These are phyloP conservation scores for Fraxinus ornus DNA, from an alignment of 305 asterid species.

Conservation along the genomic window DNA sequence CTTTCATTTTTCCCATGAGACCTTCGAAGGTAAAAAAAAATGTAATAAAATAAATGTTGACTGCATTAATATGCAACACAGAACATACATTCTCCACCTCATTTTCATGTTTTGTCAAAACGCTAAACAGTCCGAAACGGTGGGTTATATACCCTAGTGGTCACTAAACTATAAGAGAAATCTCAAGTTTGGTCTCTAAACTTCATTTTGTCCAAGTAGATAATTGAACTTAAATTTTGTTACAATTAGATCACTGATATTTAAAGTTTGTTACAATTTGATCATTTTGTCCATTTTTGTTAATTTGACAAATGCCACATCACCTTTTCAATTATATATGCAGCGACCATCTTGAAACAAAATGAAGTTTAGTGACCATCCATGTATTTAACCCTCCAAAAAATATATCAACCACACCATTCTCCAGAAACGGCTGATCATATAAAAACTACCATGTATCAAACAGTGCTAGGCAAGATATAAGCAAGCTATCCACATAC, in stretches of 20 bases:
- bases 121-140: neutral
- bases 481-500: conserved; percentile 28
- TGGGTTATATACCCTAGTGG: neutral
- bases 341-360: neutral
- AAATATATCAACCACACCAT: conserved; percentile 7
- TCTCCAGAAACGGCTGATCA: neutral
- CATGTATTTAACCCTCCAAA: neutral
- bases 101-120: neutral
- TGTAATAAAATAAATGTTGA: neutral
- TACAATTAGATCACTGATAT: neutral
- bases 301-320: neutral
- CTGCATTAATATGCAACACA: neutral
- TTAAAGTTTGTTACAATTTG: neutral
- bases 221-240: neutral
- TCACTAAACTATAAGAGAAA: neutral
- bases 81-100: neutral
- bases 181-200: neutral
- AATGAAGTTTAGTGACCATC: neutral
- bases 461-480: neutral
- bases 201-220: neutral
- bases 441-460: neutral
- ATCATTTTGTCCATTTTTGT: neutral
- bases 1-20: neutral
- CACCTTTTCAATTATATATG: neutral
- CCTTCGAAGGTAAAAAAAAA: neutral